Percentiles rank a stretch among this genome's conserved stretches.
phyloP scores from a whole-genome alignment of 495 filamentous ascomycete species.

The Tuber borchii region DNA sequence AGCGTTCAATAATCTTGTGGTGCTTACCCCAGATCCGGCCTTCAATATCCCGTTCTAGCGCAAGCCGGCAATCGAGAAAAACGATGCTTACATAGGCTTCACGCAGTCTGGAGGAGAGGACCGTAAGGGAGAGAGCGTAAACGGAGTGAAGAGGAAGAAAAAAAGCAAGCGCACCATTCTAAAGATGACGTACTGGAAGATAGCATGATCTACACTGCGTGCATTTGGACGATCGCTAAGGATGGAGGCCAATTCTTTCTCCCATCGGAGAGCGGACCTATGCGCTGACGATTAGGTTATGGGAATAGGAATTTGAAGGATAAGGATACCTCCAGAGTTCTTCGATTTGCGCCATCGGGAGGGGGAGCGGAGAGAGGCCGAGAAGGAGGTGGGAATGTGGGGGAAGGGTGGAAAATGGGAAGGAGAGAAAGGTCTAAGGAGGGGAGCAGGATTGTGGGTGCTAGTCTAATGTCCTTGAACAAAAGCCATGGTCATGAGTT shows the following conservation, averaged over 20 bases:
- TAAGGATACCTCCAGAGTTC: background rate
- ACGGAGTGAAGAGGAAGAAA: background rate
- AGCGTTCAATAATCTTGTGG: constrained; percentile 65
- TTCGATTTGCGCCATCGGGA: background rate
- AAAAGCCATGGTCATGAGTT: no score
- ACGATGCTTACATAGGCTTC: constrained; percentile 60
- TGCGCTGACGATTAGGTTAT: constrained; percentile 1
- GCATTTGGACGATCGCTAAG: constrained; percentile 33
- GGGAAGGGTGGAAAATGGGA: background rate
- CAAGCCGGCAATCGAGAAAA: constrained; percentile 66
- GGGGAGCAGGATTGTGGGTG: no score
- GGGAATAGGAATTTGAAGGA: background rate
- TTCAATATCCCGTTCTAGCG: constrained; percentile 58
- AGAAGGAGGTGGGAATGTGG: background rate
- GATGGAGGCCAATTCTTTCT: constrained; percentile 34
- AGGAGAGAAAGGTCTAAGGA: no score
- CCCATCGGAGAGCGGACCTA: constrained; percentile 35
- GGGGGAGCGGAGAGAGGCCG: background rate
- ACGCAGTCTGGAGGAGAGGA: constrained; percentile 28
- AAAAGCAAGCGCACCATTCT: constrained; percentile 12
- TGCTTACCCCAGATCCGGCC: constrained; percentile 71
- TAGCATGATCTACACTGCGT: constrained; percentile 31
- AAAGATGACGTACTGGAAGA: constrained; percentile 36
- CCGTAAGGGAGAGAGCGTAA: constrained; percentile 12
- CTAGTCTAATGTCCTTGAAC: no score